Evolutionary conservation across 768 basidiomycete species (phyloP).

Genomic region (Boletus vinaceobasis): DNA sequence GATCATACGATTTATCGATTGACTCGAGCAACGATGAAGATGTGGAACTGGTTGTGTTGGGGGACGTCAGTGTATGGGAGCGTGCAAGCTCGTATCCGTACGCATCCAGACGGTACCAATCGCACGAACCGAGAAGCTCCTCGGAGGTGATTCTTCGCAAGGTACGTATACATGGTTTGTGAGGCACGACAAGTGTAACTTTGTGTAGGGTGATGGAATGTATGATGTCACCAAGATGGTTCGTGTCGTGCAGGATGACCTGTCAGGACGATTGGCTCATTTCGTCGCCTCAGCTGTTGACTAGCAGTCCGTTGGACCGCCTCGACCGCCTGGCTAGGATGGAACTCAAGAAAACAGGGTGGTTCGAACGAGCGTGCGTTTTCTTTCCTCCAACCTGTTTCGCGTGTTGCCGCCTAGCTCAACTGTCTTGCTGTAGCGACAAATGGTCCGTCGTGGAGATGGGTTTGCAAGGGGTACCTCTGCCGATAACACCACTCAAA

Average conservation of each 20-base stretch:
- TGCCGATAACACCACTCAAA: constrained; percentile 10
- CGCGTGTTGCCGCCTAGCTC: background rate
- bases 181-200: background rate
- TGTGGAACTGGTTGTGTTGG: constrained; percentile 13
- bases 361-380: constrained; percentile 29
- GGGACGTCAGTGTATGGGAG: constrained; percentile 13
- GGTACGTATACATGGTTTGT: constrained; percentile 10
- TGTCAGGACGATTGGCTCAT: constrained; percentile 5
- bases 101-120: background rate
- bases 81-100: constrained; percentile 16
- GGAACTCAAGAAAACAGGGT: constrained; percentile 30
- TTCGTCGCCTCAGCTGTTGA: constrained; percentile 14
- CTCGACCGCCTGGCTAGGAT: constrained; percentile 27
- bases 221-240: constrained; percentile 29
- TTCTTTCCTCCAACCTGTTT: background rate
- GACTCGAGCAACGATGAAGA: constrained; percentile 19
- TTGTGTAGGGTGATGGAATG: constrained; percentile 11
- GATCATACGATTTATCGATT: constrained; percentile 8
- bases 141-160: constrained; percentile 3
- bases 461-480: constrained; percentile 14
- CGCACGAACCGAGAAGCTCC: background rate
- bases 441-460: constrained; percentile 27
- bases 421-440: constrained; percentile 17
- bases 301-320: constrained; percentile 27
- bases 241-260: background rate